Percentiles rank a stretch among this genome's conserved stretches.
Evolutionary conservation across 768 basidiomycete genomes (phyloP).

Genomic region (Xerocomus spinulosus): DNA sequence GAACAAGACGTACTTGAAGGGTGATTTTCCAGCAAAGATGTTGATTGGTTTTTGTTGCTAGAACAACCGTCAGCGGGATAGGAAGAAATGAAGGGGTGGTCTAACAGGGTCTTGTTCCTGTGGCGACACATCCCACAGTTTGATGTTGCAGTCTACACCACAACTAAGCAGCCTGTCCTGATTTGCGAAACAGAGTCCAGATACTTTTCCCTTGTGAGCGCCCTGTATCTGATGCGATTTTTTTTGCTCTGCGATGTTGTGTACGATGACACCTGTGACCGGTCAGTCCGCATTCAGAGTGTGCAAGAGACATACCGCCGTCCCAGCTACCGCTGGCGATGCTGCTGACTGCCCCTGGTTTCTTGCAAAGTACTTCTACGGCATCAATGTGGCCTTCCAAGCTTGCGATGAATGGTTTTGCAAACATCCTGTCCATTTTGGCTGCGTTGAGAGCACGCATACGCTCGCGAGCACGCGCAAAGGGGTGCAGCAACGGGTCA

Average conservation of each 20-base stretch:
- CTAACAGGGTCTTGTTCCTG: conserved; percentile 40
- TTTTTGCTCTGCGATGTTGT: conserved; percentile 63
- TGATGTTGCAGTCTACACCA: conserved; percentile 78
- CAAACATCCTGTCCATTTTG: conserved; percentile 96
- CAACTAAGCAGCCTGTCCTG: conserved; percentile 66
- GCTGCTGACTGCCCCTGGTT: conserved; percentile 65
- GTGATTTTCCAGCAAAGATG: conserved; percentile 79
- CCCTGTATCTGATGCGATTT: conserved; percentile 53
- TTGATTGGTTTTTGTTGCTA: conserved; percentile 56
- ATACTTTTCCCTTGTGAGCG: conserved; percentile 83
- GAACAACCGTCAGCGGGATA: conserved; percentile 3
- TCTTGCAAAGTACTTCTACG: conserved; percentile 78
- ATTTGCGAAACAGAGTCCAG: conserved; percentile 73
- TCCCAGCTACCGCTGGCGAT: conserved; percentile 95
- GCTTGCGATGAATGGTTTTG: conserved; percentile 91
- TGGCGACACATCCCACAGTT: conserved; percentile 62
- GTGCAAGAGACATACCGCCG: conserved; percentile 60
- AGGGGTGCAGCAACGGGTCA: conserved; percentile 93
- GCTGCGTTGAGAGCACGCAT: conserved; percentile 91
- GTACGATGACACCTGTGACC: conserved; percentile 71
- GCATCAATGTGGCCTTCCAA: conserved; percentile 94
- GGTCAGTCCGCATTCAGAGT: background rate
- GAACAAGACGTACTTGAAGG: conserved; percentile 78
- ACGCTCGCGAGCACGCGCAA: conserved; percentile 87
- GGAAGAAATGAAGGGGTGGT: background rate